These are phyloP conservation scores for Scheffersomyces lignicola DNA, from an alignment of 1,139 yeast species.

Conservation along the genomic window DNA sequence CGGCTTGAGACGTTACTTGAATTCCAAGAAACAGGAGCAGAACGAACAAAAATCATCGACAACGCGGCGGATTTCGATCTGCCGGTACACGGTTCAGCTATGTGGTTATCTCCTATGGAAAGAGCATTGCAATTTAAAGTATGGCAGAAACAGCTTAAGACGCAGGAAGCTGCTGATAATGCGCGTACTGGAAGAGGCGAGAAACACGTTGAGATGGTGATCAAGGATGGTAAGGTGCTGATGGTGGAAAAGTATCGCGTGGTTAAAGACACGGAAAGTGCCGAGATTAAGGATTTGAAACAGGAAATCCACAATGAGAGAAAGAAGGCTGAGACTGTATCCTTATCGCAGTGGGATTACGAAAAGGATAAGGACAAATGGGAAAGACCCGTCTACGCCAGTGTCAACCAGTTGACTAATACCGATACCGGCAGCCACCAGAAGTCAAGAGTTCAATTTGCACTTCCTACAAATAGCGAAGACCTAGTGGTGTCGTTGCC, in stretches of 20 bases:
- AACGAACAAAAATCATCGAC: slow-evolving; percentile 88
- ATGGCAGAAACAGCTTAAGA: slow-evolving; percentile 73
- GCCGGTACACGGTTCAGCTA: slow-evolving; percentile 48
- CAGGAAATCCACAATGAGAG: slow-evolving; percentile 22
- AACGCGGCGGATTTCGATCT: slow-evolving; percentile 86
- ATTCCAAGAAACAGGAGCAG: slow-evolving; percentile 85
- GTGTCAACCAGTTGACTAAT: background rate
- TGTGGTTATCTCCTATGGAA: slow-evolving; percentile 90
- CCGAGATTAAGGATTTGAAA: slow-evolving; percentile 30
- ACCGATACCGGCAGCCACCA: background rate
- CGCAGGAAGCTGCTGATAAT: slow-evolving; percentile 57
- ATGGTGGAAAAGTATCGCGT: slow-evolving; percentile 41
- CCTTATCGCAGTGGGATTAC: slow-evolving; percentile 53
- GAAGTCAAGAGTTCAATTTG: slow-evolving; percentile 20
- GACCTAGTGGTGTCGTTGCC: slow-evolving; percentile 2
- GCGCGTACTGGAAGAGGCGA: slow-evolving; percentile 71
- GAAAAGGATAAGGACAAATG: slow-evolving; percentile 53
- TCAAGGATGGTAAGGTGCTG: slow-evolving; percentile 77
- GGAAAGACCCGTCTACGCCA: slow-evolving; percentile 47
- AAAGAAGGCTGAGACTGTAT: slow-evolving; percentile 13
- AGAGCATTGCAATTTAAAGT: slow-evolving; percentile 78
- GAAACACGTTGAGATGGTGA: slow-evolving; percentile 72
- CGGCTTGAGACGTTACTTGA: slow-evolving; percentile 70
- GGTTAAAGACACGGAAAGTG: slow-evolving; percentile 19
- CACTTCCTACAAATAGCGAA: slow-evolving; percentile 4